Percentiles rank a stretch among this genome's conserved stretches.
Conservation (phyloP, 1,139 yeast species). For the Suhomyces yuchorum region DNA sequence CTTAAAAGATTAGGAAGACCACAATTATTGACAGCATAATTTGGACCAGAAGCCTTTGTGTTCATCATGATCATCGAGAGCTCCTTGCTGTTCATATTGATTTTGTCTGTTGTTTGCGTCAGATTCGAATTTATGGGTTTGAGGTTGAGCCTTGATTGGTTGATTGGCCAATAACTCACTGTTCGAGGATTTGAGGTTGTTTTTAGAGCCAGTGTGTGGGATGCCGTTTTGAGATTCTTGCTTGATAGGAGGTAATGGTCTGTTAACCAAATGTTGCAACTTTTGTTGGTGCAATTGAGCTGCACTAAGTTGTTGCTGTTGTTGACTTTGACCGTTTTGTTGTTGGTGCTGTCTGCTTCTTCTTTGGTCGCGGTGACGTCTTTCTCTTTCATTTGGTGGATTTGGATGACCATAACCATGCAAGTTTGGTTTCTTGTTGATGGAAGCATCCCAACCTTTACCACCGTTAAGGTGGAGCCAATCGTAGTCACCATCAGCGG, state of each 20-base stretch:
- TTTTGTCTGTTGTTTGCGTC: constrained; percentile 28
- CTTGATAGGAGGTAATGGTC: constrained; percentile 54
- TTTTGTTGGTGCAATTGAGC: constrained; percentile 54
- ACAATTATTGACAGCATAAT: constrained; percentile 43
- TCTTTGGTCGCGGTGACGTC: constrained; percentile 47
- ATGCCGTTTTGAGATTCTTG: constrained; percentile 37
- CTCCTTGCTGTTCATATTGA: constrained; percentile 45
- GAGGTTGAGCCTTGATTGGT: constrained; percentile 21
- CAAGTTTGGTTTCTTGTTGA: constrained; percentile 83
- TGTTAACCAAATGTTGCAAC: constrained; percentile 52
- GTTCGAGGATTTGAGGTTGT: constrained; percentile 17
- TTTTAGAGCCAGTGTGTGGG: constrained; percentile 18
- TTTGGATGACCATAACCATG: constrained; percentile 83
- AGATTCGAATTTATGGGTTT: constrained; percentile 21
- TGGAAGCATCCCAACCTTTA: constrained; percentile 84
- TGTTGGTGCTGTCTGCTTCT: constrained; percentile 44
- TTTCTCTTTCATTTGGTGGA: constrained; percentile 41
- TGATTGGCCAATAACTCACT: constrained; percentile 17
- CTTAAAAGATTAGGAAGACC: neutral
- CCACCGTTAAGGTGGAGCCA: constrained; percentile 95
- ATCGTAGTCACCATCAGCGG: constrained; percentile 85
- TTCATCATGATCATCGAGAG: constrained; percentile 37
- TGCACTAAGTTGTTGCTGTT: constrained; percentile 38
- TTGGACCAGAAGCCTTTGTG: constrained; percentile 49
- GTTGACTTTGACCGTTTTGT: constrained; percentile 26